These are phyloP conservation scores for Hemisphaericaspora xylofermentans DNA, from an alignment of 1,139 yeast species.

Conservation along the genomic window DNA sequence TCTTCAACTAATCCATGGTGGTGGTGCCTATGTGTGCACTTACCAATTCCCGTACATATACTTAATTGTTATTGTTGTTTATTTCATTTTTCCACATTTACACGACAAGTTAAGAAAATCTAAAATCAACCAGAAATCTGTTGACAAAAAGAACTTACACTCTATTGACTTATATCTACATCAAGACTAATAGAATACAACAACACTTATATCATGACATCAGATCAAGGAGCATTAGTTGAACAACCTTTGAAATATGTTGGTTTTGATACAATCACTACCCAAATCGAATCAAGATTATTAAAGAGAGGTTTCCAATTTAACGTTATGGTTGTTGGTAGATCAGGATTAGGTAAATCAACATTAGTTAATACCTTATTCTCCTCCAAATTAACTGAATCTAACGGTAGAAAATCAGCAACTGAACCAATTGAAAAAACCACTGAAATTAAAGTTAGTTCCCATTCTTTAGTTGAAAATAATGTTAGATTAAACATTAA, in stretches of 20 bases:
- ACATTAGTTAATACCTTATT: constrained; percentile 89
- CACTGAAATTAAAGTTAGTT: constrained; percentile 76
- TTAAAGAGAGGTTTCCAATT: constrained; percentile 93
- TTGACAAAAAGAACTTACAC: no score
- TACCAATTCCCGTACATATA: no score
- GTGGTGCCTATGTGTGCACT: no score
- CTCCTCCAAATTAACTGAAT: constrained; percentile 72
- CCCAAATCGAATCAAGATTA: constrained; percentile 89
- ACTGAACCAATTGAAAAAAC: constrained; percentile 81
- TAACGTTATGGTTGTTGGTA: constrained; percentile 91
- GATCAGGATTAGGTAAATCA: constrained; percentile 92
- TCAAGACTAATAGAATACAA: neutral
- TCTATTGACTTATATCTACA: no score
- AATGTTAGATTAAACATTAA: constrained; percentile 83
- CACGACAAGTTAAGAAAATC: no score
- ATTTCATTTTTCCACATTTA: neutral
- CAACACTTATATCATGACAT: neutral
- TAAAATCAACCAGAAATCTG: no score
- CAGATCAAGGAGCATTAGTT: constrained; percentile 6
- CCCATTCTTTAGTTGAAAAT: constrained; percentile 74
- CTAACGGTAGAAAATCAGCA: constrained; percentile 66
- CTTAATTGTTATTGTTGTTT: neutral
- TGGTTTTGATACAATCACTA: constrained; percentile 94
- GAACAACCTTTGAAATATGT: constrained; percentile 59
- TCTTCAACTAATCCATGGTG: no score